Percentiles rank a stretch among this genome's conserved stretches.
These are phyloP conservation scores for Acanthamoeba lenticulata DNA, from an alignment of 208 protist species.

Conservation along the genomic window DNA sequence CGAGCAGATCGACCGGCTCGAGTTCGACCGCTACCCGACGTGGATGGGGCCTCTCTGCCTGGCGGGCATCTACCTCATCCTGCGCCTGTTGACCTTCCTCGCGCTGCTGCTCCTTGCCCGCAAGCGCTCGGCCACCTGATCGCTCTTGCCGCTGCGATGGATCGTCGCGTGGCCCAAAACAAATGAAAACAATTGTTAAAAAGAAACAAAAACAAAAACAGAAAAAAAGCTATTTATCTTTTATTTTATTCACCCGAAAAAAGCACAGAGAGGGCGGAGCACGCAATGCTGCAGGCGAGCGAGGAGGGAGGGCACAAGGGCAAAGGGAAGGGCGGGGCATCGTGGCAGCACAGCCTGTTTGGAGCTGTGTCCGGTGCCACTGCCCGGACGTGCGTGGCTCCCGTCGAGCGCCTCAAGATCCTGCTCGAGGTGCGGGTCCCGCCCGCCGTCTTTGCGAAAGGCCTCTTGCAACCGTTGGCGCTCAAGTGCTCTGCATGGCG, in stretches of 20 bases:
- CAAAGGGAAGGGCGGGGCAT: background rate
- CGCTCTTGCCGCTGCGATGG: too few species aligned
- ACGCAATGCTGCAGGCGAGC: background rate
- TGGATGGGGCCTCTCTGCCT: background rate
- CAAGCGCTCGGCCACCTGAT: constrained; percentile 16
- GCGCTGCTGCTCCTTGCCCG: background rate
- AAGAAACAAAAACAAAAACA: too few species aligned
- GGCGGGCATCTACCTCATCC: background rate
- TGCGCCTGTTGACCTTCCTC: constrained; percentile 23
- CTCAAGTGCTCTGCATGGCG: background rate
- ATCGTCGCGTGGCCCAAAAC: too few species aligned
- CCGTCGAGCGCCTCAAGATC: constrained; percentile 94
- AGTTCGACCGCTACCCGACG: background rate
- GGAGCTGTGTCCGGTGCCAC: constrained; percentile 93
- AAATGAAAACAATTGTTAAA: too few species aligned
- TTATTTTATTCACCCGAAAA: too few species aligned
- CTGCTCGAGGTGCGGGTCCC: constrained; percentile 93
- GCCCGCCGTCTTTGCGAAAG: too few species aligned
- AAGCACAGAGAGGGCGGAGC: too few species aligned
- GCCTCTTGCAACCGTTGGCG: too few species aligned
- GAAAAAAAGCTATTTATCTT: too few species aligned
- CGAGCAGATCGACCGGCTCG: background rate
- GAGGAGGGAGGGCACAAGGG: background rate
- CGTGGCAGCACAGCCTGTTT: constrained; percentile 89
- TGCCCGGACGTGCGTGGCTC: constrained; percentile 93